Conservation (phyloP, 306 rosid genomes). For the Adenanthera pavonina region DNA sequence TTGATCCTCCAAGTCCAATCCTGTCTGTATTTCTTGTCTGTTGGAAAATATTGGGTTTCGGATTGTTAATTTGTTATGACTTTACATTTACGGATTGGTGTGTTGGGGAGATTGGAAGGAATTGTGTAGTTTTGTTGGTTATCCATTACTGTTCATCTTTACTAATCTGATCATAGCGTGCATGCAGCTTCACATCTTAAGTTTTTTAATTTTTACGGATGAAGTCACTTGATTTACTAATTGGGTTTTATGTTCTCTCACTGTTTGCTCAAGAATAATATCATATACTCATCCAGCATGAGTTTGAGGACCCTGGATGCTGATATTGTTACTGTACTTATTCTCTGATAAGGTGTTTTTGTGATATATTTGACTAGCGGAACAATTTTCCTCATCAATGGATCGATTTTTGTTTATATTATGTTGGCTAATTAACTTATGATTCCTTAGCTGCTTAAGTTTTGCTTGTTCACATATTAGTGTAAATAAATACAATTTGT, state of each 20-base stretch:
- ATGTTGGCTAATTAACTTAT: slow-evolving; percentile 18
- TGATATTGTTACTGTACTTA: slow-evolving; percentile 28
- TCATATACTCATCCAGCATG: slow-evolving; percentile 11
- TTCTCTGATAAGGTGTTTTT: background rate
- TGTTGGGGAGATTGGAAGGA: slow-evolving; percentile 3
- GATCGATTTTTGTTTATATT: slow-evolving; percentile 37
- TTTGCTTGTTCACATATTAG: slow-evolving; percentile 6
- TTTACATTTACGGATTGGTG: background rate
- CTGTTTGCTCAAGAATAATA: slow-evolving; percentile 40
- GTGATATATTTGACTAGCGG: slow-evolving; percentile 3
- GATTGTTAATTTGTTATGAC: background rate
- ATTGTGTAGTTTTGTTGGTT: slow-evolving; percentile 32
- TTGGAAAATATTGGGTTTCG: background rate
- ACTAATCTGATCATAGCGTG: slow-evolving; percentile 46
- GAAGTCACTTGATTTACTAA: slow-evolving; percentile 22
- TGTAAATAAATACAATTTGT: slow-evolving; percentile 15
- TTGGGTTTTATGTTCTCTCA: slow-evolving; percentile 35
- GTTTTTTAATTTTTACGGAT: slow-evolving; percentile 20
- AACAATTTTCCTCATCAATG: slow-evolving; percentile 31
- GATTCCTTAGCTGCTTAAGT: slow-evolving; percentile 20
- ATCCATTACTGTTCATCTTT: slow-evolving; percentile 21
- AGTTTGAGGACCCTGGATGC: slow-evolving; percentile 16
- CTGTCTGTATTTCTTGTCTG: slow-evolving; percentile 10
- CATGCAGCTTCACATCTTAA: slow-evolving; percentile 42
- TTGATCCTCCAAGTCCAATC: slow-evolving; percentile 9